Percentiles rank a stretch among this genome's conserved stretches.
These are phyloP conservation scores for Sugiyamaella americana DNA, from an alignment of 805 yeast species.

Conservation along the genomic window DNA sequence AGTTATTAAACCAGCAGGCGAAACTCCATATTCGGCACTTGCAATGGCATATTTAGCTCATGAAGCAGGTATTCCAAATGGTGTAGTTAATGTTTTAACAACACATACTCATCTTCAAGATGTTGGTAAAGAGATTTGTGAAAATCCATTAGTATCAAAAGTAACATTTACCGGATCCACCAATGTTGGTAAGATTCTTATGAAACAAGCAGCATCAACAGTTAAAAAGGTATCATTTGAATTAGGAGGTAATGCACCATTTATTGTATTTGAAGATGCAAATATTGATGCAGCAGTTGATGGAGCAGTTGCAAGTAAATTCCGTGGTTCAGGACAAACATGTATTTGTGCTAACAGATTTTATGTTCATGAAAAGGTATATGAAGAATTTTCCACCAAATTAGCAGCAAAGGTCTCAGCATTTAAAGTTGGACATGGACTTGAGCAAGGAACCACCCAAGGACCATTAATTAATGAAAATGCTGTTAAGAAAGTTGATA, in stretches of 20 bases:
- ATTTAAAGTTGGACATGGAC: constrained; percentile 58
- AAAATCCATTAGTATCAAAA: constrained; percentile 50
- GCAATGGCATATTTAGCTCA: constrained; percentile 57
- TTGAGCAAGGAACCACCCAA: constrained; percentile 53
- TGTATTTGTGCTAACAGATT: constrained; percentile 78
- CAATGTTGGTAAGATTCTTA: constrained; percentile 60
- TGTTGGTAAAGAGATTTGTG: constrained; percentile 55
- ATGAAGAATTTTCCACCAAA: constrained; percentile 53
- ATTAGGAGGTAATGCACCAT: constrained; percentile 80
- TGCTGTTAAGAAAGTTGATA: constrained; percentile 55
- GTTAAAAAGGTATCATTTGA: constrained; percentile 70
- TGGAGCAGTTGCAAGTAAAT: constrained; percentile 61
- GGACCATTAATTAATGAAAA: constrained; percentile 69
- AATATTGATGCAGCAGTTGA: constrained; percentile 60
- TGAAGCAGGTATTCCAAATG: constrained; percentile 68
- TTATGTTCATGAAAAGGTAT: constrained; percentile 58
- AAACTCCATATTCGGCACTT: constrained; percentile 68
- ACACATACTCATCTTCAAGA: constrained; percentile 33
- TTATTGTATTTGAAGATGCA: constrained; percentile 71
- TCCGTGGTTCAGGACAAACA: constrained; percentile 77
- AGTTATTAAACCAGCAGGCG: constrained; percentile 70
- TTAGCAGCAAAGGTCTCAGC: constrained; percentile 43
- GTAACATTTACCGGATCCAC: constrained; percentile 80
- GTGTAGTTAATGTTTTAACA: constrained; percentile 57
- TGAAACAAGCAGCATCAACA: constrained; percentile 54